Conservation (phyloP, 78 protist species). For the Ministeria vibrans region DNA sequence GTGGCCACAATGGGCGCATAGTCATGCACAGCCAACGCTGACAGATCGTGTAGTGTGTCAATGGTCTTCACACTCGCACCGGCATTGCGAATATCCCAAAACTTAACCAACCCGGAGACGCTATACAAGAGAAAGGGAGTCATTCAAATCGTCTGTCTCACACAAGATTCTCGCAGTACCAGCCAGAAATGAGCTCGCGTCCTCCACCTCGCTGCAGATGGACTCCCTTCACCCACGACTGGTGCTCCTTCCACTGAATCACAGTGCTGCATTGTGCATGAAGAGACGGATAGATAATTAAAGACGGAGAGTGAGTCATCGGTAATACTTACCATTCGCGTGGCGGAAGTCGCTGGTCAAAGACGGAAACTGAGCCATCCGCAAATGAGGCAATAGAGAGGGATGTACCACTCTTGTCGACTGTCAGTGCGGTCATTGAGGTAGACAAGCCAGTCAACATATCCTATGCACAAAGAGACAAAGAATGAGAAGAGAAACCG, state of each 20-base stretch:
- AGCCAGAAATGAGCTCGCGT: constrained; percentile 11
- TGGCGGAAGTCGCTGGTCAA: background rate
- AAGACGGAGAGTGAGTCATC: background rate
- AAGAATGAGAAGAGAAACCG: background rate
- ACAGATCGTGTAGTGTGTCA: background rate
- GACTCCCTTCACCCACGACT: constrained; percentile 7
- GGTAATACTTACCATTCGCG: background rate
- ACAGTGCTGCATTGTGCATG: background rate
- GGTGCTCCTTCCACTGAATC: background rate
- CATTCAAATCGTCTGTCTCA: background rate
- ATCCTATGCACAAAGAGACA: background rate
- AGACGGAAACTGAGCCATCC: background rate
- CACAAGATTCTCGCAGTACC: background rate
- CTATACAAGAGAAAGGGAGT: background rate
- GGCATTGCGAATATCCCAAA: constrained; percentile 25
- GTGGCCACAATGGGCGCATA: constrained; percentile 47
- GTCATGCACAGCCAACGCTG: constrained; percentile 41
- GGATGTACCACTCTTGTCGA: background rate
- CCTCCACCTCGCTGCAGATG: background rate
- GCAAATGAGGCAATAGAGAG: background rate
- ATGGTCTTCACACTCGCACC: background rate
- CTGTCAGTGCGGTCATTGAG: background rate
- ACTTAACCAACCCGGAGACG: constrained; percentile 5
- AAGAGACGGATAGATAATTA: background rate
- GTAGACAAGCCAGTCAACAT: background rate